Base-by-base conservation (phyloP, 805 yeast species). In the Nakazawaea wickerhamii region DNA sequence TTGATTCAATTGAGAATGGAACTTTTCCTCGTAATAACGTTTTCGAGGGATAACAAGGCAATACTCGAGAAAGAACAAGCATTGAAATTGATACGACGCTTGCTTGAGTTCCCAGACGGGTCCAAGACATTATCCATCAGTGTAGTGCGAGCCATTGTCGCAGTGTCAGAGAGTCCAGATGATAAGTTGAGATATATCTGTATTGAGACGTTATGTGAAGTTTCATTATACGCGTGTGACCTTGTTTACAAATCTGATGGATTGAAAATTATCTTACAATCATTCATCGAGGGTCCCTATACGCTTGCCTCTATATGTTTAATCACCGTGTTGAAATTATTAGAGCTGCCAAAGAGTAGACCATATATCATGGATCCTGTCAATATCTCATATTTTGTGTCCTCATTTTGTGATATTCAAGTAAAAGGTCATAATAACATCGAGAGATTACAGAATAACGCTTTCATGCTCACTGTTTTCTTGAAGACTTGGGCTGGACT, bases 401-500 rank as follows among this genome's bases (percentile, higher is more conserved):
- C 90, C 0, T 73, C 84, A n/a, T 84, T 85, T 52, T 79, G 93
- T 13, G 89, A 81, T 32, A 63, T 74, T 14, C 79, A 74, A 30
- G 62, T 64, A 15, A 66, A 66, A 41, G 66, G 70, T 7, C 75
- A 74, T 40, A 56, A 70, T 22, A 71, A 71, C 44, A 60, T 67
- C 22, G 81, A 77, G 30, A 76, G 71, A 49, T 63, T 88, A 22
- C 83, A 81, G 44, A 73, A 71, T 45, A 65, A 78, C 11, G 76
- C 89, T 0, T 69, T 74, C 33, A 66, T 87, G 7, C 58, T 91
- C 2, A 63, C 84, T 0, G 57, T 73, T 4, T 63, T 86, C 19
- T 60, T 91, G 38, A 84, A 86, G 47, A 71, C 79, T 26, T 82
- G 91, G 78, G 70, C 84, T 10, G 99, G 99, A 0, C 54, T 89